phyloP scores from a whole-genome alignment of 331 rosid genomes.

The Malus hybrid region DNA sequence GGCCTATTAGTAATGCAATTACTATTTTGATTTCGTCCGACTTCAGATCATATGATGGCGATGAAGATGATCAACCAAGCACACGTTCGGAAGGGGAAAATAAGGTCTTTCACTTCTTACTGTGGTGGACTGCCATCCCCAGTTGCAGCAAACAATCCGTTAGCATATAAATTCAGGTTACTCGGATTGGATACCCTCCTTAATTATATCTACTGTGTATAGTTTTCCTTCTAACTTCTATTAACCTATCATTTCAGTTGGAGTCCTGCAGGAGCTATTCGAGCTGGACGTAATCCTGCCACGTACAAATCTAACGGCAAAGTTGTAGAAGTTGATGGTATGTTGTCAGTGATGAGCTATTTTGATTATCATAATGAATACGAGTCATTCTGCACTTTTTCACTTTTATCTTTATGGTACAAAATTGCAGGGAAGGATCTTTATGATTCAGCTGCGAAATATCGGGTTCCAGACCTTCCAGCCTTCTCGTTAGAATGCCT shows the following conservation, averaged over 20 bases:
- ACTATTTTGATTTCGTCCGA: not conserved
- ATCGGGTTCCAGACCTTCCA: constrained; percentile 70
- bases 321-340: constrained; percentile 73
- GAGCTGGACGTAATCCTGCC: constrained; percentile 85
- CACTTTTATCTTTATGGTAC: not conserved
- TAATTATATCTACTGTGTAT: not conserved
- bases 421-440: constrained; percentile 58
- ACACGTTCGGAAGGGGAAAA: constrained; percentile 52
- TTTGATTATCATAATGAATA: no score
- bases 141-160: constrained; percentile 89
- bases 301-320: constrained; percentile 57
- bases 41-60: constrained; percentile 96
- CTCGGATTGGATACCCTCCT: not conserved
- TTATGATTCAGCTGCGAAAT: constrained; percentile 68
- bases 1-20: no score
- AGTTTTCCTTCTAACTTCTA: not conserved
- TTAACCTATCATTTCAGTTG: constrained; percentile 54
- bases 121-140: constrained; percentile 98
- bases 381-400: not conserved
- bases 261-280: constrained; percentile 93
- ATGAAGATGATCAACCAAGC: constrained; percentile 90
- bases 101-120: constrained; percentile 77
- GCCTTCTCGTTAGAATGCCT: constrained; percentile 89
- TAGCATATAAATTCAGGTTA: constrained; percentile 95
- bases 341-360: constrained; percentile 17